These are phyloP conservation scores for Lachancea fermentati DNA, from an alignment of 805 yeast genomes.

Conservation along the genomic window DNA sequence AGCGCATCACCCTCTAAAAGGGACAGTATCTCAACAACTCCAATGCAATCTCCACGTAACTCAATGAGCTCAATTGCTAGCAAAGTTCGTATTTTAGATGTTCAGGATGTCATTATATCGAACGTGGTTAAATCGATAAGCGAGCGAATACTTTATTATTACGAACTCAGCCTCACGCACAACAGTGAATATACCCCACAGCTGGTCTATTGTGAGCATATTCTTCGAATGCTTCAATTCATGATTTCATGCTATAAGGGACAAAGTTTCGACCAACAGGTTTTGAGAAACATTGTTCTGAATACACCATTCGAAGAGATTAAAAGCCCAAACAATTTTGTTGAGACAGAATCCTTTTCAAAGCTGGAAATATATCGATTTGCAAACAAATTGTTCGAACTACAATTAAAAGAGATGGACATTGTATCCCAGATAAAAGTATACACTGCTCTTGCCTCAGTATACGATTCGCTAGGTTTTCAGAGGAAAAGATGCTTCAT, in stretches of 20 bases:
- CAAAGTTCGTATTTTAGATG: constrained; percentile 11
- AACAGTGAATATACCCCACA: constrained; percentile 79
- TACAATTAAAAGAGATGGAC: constrained; percentile 41
- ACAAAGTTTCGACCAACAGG: constrained; percentile 40
- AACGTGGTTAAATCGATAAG: constrained; percentile 37
- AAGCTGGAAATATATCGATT: constrained; percentile 43
- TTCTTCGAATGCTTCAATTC: constrained; percentile 57
- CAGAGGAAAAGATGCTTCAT: constrained; percentile 65
- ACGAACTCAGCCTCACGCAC: constrained; percentile 47
- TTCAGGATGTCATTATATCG: constrained; percentile 28
- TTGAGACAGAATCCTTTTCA: constrained; percentile 20
- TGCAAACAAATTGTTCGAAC: constrained; percentile 42
- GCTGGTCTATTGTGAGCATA: constrained; percentile 65
- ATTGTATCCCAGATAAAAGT: constrained; percentile 53
- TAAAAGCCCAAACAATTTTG: not conserved
- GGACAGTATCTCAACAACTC: constrained; percentile 26
- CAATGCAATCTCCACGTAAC: constrained; percentile 43
- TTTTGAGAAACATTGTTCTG: constrained; percentile 42
- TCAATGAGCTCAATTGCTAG: constrained; percentile 33
- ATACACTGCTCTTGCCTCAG: constrained; percentile 57
- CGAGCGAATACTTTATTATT: constrained; percentile 38
- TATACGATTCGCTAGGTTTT: constrained; percentile 58
- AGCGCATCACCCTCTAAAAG: constrained; percentile 14
- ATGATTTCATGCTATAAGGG: constrained; percentile 48
- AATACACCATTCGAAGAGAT: constrained; percentile 25